A percentile compares a stretch with the other conserved stretches of the same genome.
These are phyloP conservation scores for Aegilops longissima DNA, from an alignment of 176 grass and related monocot genomes.

Conservation along the genomic window DNA sequence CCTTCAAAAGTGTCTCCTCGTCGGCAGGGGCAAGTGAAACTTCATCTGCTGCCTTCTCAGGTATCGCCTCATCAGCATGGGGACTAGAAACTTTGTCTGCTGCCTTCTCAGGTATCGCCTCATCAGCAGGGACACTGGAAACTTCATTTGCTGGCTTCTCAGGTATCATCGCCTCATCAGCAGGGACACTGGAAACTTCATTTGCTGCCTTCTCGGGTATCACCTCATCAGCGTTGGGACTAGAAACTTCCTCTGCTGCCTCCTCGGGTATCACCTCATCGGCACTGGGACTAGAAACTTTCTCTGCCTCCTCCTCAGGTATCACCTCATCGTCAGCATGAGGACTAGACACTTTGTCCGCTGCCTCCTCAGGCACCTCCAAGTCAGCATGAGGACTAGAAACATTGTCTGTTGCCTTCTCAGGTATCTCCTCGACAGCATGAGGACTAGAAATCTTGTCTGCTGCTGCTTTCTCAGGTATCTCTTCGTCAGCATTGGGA, in stretches of 20 bases:
- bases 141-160: background rate
- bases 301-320: background rate
- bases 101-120: background rate
- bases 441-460: background rate
- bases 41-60: background rate
- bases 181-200: background rate
- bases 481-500: background rate
- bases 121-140: background rate
- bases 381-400: background rate
- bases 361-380: background rate
- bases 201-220: conserved; percentile 17
- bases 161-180: background rate
- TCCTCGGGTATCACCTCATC: conserved; percentile 23
- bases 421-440: background rate
- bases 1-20: conserved; percentile 24
- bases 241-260: background rate
- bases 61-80: too few relatives aligned
- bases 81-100: too few relatives aligned
- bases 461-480: background rate
- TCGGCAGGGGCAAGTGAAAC: conserved; percentile 7
- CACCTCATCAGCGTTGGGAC: background rate
- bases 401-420: background rate
- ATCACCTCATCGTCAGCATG: background rate
- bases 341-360: background rate
- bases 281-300: conserved; percentile 5